Evolutionary conservation across 2,329 filamentous ascomycete genomes (phyloP), one percentile per base, ranked within the genome.

Genomic region (Monilinia polystroma): DNA sequence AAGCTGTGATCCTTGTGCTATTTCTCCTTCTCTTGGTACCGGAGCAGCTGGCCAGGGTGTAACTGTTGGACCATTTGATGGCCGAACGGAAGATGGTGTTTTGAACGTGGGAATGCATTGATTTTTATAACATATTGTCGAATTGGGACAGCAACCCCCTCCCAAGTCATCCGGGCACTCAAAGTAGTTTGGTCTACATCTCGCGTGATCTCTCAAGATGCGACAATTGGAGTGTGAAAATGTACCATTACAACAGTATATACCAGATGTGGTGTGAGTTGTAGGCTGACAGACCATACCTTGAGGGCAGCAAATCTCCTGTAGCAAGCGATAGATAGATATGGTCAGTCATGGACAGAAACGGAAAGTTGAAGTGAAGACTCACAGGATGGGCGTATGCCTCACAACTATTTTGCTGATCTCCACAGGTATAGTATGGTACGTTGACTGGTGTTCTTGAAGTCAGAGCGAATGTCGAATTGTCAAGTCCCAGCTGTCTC

Each of bases 291-390:
- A 76, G 16, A 66, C 56, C 68, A 72, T 72, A 49, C 58, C 45
- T 35, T 51, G 59, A 18, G 75, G 75, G 60, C 75, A 76, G 62
- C 73, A 76, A 26, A 75, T 73, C 23, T 72, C 64, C 75, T 76
- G 6, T 32, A 35, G 57, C 5, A 45, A 23, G 20, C 10, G 41
- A 53, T 20, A 54, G 20, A 47, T 20, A 54, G 26, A 47, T 11
- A 29, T 62, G 41, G 47, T 38, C 65, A 60, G 38, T 47, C 12
- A 32, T 38, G 7, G n/a, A 49, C 29, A 29, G 23, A 45, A 12
- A 35, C 26, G 14, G 16, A 43, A 35, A 18, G 11, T 18, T 2
- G 41, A 7, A 20, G 3, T 2, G 7, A 38, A 32, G 10, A 64
- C 72, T 69, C 57, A 75, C 75, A 45, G 72, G 71, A 52, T 73